Base-by-base conservation (phyloP, 2,329 filamentous ascomycete genomes). In the Cercospora zeina region DNA sequence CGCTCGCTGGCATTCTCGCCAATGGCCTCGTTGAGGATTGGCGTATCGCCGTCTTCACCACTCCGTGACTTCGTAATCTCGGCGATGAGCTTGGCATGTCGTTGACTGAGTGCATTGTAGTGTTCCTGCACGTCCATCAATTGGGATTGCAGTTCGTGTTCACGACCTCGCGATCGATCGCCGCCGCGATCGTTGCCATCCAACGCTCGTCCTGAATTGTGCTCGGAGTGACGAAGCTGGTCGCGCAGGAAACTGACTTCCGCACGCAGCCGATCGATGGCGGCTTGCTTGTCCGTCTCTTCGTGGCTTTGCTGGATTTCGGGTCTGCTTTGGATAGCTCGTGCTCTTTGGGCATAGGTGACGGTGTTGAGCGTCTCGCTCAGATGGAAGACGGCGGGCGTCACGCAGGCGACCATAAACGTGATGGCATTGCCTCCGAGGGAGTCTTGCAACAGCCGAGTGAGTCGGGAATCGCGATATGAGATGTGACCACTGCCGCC, bases 391-490 rank as follows among this genome's bases (percentile, higher is more conserved):
- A 97, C 93, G 13, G 93, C 91, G 0, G 93, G 93, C 0, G 93
- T 99, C 31, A 99, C 93, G 77, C 95, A 99, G 8, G 95, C 95
- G 78, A 99, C 95, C 95, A 99, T 97, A 79, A 97, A 99, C 0
- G 95, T 99, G 74, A 97, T 96, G 36, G 95, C 95, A 74, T 96
- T 97, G 4, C 95, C 95, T 61, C 95, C 95, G 4, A 99, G 83
- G 0, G 95, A 99, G 77, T 99, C 95, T 80, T 99, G 95, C 16
- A 99, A 85, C 24, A 99, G 82, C 63, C 95, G 89, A 10, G 95
- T 99, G 69, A 99, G 86, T 75, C 92, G 93, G n/a, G 95, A 97
- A 78, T 99, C 95, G 67, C 95, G 91, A 75, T 99, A 99, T 1
- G 95, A 99, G 61, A 99, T 93, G 77, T 97, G 92, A 4, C 91